phyloP scores from a whole-genome alignment of 768 basidiomycete species.

The Cyclocybe cylindracea region DNA sequence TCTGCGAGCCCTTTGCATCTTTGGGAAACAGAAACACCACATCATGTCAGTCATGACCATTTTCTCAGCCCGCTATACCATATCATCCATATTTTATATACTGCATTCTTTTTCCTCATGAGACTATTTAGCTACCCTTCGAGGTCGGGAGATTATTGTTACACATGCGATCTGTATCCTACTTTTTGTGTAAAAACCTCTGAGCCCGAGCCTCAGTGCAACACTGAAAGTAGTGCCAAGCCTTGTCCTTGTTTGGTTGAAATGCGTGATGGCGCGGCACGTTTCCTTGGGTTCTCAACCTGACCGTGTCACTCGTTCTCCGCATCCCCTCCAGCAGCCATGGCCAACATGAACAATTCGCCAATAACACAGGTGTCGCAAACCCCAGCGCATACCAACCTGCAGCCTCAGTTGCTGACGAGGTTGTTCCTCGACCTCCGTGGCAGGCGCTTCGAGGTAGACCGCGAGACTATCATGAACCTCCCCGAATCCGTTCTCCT shows the following conservation, averaged over 20 bases:
- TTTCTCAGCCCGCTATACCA: background rate
- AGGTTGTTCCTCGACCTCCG: conserved; percentile 91
- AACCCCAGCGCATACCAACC: conserved; percentile 63
- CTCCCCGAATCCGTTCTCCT: conserved; percentile 95
- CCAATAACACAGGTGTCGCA: conserved; percentile 66
- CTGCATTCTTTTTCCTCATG: background rate
- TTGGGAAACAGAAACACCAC: conserved; percentile 12
- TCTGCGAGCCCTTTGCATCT: conserved; percentile 12
- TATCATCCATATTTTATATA: background rate
- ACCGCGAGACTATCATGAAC: conserved; percentile 97
- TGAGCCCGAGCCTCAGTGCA: background rate
- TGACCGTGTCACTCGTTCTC: conserved; percentile 6
- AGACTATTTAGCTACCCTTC: background rate
- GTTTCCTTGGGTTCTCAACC: conserved; percentile 11
- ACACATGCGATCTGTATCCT: background rate
- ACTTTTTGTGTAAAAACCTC: background rate
- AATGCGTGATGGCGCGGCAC: conserved; percentile 18
- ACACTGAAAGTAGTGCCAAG: background rate
- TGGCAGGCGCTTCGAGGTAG: conserved; percentile 89
- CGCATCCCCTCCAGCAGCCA: conserved; percentile 16
- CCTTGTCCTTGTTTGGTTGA: conserved; percentile 26
- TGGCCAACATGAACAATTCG: conserved; percentile 45
- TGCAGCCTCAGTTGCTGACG: conserved; percentile 87
- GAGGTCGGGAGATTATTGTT: background rate
- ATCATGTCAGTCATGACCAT: conserved; percentile 2